Percentiles rank a stretch among this genome's conserved stretches.
Evolutionary conservation across 129 eudicot genomes (phyloP).

Genomic region (Gnaphalium uliginosum): DNA sequence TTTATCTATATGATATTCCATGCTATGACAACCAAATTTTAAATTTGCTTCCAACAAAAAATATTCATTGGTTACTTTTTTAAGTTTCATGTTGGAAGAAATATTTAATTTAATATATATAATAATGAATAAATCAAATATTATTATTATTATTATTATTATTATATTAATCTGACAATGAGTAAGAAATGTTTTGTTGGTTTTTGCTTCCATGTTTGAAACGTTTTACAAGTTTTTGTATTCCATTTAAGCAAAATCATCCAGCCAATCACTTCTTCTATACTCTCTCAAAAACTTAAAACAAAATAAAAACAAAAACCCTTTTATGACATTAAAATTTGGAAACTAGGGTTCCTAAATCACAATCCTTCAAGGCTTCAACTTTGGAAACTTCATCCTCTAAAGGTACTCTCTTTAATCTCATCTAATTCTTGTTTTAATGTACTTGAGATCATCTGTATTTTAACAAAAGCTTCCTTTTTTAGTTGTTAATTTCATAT

Average conservation of each 20-base stretch:
- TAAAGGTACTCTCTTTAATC: slow-evolving; percentile 22
- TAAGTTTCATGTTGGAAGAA: not conserved
- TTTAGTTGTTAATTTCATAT: not conserved
- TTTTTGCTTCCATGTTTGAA: slow-evolving; percentile 30
- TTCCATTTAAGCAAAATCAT: slow-evolving; percentile 31
- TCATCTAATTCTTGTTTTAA: slow-evolving; percentile 14
- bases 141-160: not conserved
- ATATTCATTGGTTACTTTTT: not conserved
- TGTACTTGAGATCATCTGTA: not conserved
- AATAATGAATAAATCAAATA: not conserved
- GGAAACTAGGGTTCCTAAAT: slow-evolving; percentile 33
- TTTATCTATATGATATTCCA: not conserved
- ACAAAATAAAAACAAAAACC: not conserved
- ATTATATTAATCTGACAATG: slow-evolving; percentile 32
- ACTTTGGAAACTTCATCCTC: slow-evolving; percentile 33
- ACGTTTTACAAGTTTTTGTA: slow-evolving; percentile 34
- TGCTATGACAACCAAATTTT: not conserved
- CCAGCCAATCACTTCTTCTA: slow-evolving; percentile 11
- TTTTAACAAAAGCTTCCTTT: not conserved
- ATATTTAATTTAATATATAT: no score
- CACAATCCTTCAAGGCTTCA: slow-evolving; percentile 16
- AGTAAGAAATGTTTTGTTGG: slow-evolving; percentile 31
- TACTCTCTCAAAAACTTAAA: slow-evolving; percentile 5
- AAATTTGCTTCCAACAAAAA: no score
- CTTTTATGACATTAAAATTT: not conserved